These are phyloP conservation scores for Yamadazyma atmosphaerica DNA, from an alignment of 1,139 yeast species.

Conservation along the genomic window DNA sequence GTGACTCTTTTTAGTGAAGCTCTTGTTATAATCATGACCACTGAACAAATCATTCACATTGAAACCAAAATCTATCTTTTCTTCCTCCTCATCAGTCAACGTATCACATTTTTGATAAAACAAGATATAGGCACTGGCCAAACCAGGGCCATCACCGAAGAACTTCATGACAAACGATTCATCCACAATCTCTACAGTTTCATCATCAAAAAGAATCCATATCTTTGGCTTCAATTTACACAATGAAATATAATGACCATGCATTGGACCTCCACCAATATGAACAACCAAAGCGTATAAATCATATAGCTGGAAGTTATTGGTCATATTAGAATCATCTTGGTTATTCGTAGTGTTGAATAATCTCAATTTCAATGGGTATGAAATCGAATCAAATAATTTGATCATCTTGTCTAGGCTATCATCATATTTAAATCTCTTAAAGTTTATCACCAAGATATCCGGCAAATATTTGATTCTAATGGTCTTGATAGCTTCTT, in stretches of 20 bases:
- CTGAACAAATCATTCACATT: constrained; percentile 28
- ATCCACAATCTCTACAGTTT: constrained; percentile 85
- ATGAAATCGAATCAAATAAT: constrained; percentile 79
- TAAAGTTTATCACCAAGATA: constrained; percentile 77
- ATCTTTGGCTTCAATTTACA: constrained; percentile 79
- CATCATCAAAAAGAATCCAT: constrained; percentile 95
- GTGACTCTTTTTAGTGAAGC: not conserved
- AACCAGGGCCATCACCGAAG: constrained; percentile 85
- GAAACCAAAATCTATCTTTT: constrained; percentile 35
- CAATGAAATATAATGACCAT: constrained; percentile 90
- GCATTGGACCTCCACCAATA: constrained; percentile 97
- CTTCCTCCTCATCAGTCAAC: constrained; percentile 22
- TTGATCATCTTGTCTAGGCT: constrained; percentile 79
- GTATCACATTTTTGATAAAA: constrained; percentile 53
- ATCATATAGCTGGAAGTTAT: constrained; percentile 63
- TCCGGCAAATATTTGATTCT: constrained; percentile 78
- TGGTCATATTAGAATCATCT: constrained; percentile 10
- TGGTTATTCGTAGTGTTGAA: constrained; percentile 64
- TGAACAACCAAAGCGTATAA: constrained; percentile 86
- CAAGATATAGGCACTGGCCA: constrained; percentile 88
- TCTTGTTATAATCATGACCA: constrained; percentile 12
- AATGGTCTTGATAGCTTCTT: constrained; percentile 94
- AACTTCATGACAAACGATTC: constrained; percentile 82
- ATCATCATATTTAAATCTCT: constrained; percentile 90
- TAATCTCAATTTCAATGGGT: constrained; percentile 72